Percentiles rank a stretch among this genome's conserved stretches.
Conservation (phyloP, 2,329 filamentous ascomycete genomes). For the Paecilomyces sp. region DNA sequence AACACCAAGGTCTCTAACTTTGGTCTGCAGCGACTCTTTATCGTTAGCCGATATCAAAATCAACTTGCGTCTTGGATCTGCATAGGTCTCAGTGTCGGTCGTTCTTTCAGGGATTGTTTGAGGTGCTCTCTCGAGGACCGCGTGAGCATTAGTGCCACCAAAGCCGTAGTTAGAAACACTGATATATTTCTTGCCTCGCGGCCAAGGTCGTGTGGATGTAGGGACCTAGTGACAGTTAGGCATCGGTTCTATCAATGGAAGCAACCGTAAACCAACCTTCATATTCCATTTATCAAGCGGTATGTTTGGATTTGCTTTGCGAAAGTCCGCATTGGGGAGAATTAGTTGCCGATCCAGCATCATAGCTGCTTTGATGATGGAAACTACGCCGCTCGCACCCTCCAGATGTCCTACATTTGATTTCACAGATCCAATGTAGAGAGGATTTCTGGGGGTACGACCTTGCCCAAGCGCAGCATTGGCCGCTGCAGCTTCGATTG, state of each 20-base stretch:
- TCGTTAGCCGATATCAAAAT: slow-evolving; percentile 18
- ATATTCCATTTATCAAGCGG: slow-evolving; percentile 29
- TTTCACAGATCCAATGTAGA: slow-evolving; percentile 15
- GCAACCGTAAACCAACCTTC: slow-evolving; percentile 19
- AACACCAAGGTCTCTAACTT: slow-evolving; percentile 13
- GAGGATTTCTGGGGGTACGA: slow-evolving; percentile 4
- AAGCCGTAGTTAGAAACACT: slow-evolving; percentile 21
- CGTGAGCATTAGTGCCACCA: slow-evolving; percentile 23
- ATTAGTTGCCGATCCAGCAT: slow-evolving; percentile 39
- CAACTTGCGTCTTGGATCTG: slow-evolving; percentile 9
- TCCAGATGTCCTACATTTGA: slow-evolving; percentile 20
- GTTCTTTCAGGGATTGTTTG: neutral
- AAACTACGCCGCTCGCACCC: slow-evolving; percentile 32
- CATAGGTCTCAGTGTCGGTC: slow-evolving; percentile 5
- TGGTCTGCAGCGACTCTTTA: slow-evolving; percentile 15
- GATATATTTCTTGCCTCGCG: slow-evolving; percentile 16
- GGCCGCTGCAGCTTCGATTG: slow-evolving; percentile 12
- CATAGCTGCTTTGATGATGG: slow-evolving; percentile 35
- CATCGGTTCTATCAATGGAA: slow-evolving; percentile 18
- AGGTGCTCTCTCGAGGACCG: slow-evolving; percentile 14
- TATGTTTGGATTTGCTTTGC: slow-evolving; percentile 30
- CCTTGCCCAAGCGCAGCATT: slow-evolving; percentile 9
- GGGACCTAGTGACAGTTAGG: slow-evolving; percentile 8
- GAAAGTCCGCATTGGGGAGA: slow-evolving; percentile 37
- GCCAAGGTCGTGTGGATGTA: slow-evolving; percentile 22